Conservation (phyloP, 176 grass and related monocot genomes). For the Urochloa ruziziensis region DNA sequence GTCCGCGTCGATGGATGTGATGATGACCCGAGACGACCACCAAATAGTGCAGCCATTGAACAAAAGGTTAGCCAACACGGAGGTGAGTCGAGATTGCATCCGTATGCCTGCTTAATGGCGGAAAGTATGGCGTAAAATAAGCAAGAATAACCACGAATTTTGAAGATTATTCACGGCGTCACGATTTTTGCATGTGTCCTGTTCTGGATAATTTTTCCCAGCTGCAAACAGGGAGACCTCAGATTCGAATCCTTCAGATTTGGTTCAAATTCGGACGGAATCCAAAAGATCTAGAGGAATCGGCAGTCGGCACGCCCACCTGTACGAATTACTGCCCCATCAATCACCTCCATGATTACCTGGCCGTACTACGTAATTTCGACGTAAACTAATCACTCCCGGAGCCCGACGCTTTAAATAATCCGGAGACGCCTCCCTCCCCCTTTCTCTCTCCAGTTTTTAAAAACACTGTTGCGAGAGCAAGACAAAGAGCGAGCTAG, state of each 20-base stretch:
- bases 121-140: neutral
- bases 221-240: neutral
- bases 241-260: neutral
- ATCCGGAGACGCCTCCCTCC: neutral
- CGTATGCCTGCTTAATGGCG: neutral
- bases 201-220: neutral
- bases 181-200: neutral
- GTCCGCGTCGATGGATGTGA: neutral
- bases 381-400: constrained; percentile 20
- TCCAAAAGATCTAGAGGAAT: neutral
- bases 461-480: constrained; percentile 38
- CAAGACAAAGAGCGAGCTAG: constrained; percentile 37
- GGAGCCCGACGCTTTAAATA: constrained; percentile 31
- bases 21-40: neutral
- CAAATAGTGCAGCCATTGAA: neutral
- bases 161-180: neutral
- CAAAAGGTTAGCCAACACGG: too few species aligned
- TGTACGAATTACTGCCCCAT: neutral
- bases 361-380: neutral
- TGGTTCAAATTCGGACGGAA: neutral
- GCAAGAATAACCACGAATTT: neutral
- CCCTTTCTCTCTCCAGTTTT: constrained; percentile 25
- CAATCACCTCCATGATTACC: constrained; percentile 27
- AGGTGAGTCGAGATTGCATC: too few species aligned
- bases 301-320: neutral